A percentile compares a stretch with the other conserved stretches of the same genome.
Evolutionary conservation across 2,329 filamentous ascomycete species (phyloP).

Genomic region (Claviceps monticola): DNA sequence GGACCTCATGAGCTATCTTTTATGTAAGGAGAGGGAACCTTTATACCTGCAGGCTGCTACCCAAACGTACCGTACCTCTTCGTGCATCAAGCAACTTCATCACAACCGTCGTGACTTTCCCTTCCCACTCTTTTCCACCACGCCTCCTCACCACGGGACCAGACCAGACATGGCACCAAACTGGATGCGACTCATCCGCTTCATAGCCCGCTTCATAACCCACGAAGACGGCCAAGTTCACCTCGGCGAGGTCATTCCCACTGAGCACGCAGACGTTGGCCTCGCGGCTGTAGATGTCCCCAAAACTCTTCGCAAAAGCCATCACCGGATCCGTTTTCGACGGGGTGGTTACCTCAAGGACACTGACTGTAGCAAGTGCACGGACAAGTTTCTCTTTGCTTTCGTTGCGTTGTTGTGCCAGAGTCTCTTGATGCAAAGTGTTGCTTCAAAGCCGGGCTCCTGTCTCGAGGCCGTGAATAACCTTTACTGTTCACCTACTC

Average conservation of each 20-base stretch:
- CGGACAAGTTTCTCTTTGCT: neutral
- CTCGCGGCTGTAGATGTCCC: neutral
- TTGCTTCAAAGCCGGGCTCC: too few relatives aligned
- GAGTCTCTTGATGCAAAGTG: too few relatives aligned
- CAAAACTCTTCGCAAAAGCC: neutral
- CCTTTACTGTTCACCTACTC: too few relatives aligned
- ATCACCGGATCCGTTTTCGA: constrained; percentile 2
- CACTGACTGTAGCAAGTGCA: neutral
- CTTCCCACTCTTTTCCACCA: too few relatives aligned
- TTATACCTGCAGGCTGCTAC: too few relatives aligned
- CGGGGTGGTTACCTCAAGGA: neutral
- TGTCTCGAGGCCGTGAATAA: too few relatives aligned
- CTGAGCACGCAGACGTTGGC: constrained; percentile 14
- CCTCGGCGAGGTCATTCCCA: constrained; percentile 22
- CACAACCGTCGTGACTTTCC: too few relatives aligned
- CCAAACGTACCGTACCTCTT: too few relatives aligned
- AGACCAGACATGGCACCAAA: neutral
- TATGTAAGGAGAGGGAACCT: too few relatives aligned
- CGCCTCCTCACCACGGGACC: too few relatives aligned
- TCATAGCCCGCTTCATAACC: constrained; percentile 28
- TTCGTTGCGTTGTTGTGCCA: neutral
- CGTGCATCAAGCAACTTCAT: too few relatives aligned
- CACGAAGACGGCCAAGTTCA: constrained; percentile 26
- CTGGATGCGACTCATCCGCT: constrained; percentile 25
- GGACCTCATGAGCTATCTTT: too few relatives aligned